Evolutionary conservation across 2,329 filamentous ascomycete genomes (phyloP).

Genomic region (Cercospora sp.): DNA sequence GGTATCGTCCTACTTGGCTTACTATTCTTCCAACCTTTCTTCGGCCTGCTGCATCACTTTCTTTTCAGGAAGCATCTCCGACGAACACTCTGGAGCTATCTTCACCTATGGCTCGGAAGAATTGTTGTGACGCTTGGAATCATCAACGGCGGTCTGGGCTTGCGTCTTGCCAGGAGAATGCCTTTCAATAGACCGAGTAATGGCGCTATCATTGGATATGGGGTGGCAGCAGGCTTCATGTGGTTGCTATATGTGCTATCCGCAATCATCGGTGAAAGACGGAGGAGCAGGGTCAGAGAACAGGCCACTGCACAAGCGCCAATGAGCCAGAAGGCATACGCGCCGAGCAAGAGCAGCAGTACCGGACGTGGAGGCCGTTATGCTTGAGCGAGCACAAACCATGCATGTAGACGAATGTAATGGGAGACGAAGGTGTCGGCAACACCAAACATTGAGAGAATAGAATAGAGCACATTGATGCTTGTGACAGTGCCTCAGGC

Average conservation of each 20-base stretch:
- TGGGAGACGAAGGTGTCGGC: neutral
- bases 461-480: neutral
- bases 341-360: conserved; percentile 17
- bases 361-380: conserved; percentile 6
- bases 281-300: conserved; percentile 16
- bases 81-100: conserved; percentile 51
- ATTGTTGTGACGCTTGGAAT: conserved; percentile 55
- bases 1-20: conserved; percentile 53
- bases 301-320: conserved; percentile 5
- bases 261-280: conserved; percentile 28
- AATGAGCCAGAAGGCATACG: conserved; percentile 18
- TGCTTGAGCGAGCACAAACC: neutral
- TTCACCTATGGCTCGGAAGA: conserved; percentile 59
- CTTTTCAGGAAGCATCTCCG: conserved; percentile 52
- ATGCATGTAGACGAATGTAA: neutral
- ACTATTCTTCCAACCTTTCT: conserved; percentile 58
- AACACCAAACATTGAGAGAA: neutral
- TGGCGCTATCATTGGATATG: conserved; percentile 52
- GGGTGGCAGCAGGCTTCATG: conserved; percentile 53
- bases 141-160: conserved; percentile 59
- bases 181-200: conserved; percentile 29
- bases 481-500: neutral
- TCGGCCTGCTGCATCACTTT: conserved; percentile 56
- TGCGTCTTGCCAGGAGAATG: conserved; percentile 50
- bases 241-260: conserved; percentile 45